A percentile compares a stretch with the other conserved stretches of the same genome.
Evolutionary conservation across 2,329 filamentous ascomycete genomes (phyloP).

Genomic region (Scorias spongiosa): DNA sequence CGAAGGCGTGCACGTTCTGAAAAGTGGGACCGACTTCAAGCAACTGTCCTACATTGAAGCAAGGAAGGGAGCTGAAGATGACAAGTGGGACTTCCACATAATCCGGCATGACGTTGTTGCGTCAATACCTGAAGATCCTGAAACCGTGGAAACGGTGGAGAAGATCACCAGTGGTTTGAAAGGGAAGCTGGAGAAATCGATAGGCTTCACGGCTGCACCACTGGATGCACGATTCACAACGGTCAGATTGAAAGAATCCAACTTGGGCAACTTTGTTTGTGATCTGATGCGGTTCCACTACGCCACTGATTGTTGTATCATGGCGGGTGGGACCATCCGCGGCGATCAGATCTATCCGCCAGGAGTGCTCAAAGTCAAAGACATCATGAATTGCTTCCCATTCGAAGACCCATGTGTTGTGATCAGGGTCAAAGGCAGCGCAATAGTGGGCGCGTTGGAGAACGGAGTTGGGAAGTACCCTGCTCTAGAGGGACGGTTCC

Average conservation of each 20-base stretch:
- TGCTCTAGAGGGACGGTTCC: constrained; percentile 67
- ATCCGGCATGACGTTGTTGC: constrained; percentile 58
- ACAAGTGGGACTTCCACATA: constrained; percentile 64
- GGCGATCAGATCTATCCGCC: constrained; percentile 82
- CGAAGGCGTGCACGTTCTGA: constrained; percentile 69
- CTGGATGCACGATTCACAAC: constrained; percentile 79
- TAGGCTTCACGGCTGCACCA: constrained; percentile 69
- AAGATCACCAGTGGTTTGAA: constrained; percentile 59
- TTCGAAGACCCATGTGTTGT: constrained; percentile 85
- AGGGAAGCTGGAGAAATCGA: constrained; percentile 62
- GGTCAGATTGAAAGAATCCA: constrained; percentile 62
- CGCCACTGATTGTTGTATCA: constrained; percentile 63
- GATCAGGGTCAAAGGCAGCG: constrained; percentile 53
- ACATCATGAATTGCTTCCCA: constrained; percentile 43
- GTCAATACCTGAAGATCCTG: constrained; percentile 47
- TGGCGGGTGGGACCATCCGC: constrained; percentile 73
- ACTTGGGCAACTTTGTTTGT: constrained; percentile 80
- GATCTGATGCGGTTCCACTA: constrained; percentile 83
- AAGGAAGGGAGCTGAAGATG: constrained; percentile 37
- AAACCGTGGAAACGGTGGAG: constrained; percentile 47
- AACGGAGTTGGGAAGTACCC: constrained; percentile 71
- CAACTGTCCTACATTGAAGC: constrained; percentile 80
- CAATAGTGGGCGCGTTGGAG: constrained; percentile 65
- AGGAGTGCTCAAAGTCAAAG: constrained; percentile 56
- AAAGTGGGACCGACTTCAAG: constrained; percentile 83